Conservation (phyloP, 2,329 filamentous ascomycete genomes). For the Venturia asperata region DNA sequence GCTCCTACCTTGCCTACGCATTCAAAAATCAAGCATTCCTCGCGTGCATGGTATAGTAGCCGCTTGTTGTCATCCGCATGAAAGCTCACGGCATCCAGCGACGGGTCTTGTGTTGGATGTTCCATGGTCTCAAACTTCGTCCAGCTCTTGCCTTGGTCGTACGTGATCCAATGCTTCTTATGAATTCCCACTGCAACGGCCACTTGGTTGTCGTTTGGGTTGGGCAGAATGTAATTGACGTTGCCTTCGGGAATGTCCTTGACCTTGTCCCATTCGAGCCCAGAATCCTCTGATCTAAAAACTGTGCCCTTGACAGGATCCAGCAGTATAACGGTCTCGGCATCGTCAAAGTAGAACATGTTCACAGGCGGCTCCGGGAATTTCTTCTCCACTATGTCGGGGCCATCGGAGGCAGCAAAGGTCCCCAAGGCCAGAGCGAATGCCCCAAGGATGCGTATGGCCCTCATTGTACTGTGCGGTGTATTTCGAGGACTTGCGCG, state of each 20-base stretch:
- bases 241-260: conserved; percentile 57
- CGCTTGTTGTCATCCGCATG: conserved; percentile 77
- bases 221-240: conserved; percentile 60
- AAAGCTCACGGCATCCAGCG: conserved; percentile 59
- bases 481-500: not conserved
- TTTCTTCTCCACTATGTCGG: conserved; percentile 50
- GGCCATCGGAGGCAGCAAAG: conserved; percentile 53
- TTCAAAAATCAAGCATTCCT: conserved; percentile 33
- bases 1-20: conserved; percentile 54
- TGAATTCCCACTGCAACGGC: conserved; percentile 71
- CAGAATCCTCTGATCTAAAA: conserved; percentile 74
- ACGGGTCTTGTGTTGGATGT: conserved; percentile 44
- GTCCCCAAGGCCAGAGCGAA: conserved; percentile 41
- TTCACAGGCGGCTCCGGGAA: conserved; percentile 62
- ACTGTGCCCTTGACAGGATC: conserved; percentile 58
- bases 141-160: conserved; percentile 79
- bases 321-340: conserved; percentile 70
- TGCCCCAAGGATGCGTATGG: conserved; percentile 8
- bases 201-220: conserved; percentile 68
- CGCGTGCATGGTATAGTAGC: conserved; percentile 65
- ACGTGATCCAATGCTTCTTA: conserved; percentile 72
- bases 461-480: conserved; percentile 9
- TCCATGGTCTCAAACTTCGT: conserved; percentile 58
- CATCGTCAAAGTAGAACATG: conserved; percentile 87
- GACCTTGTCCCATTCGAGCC: conserved; percentile 64